These are phyloP conservation scores for Talaromyces atroroseus DNA, from an alignment of 2,329 filamentous ascomycete genomes.

Conservation along the genomic window DNA sequence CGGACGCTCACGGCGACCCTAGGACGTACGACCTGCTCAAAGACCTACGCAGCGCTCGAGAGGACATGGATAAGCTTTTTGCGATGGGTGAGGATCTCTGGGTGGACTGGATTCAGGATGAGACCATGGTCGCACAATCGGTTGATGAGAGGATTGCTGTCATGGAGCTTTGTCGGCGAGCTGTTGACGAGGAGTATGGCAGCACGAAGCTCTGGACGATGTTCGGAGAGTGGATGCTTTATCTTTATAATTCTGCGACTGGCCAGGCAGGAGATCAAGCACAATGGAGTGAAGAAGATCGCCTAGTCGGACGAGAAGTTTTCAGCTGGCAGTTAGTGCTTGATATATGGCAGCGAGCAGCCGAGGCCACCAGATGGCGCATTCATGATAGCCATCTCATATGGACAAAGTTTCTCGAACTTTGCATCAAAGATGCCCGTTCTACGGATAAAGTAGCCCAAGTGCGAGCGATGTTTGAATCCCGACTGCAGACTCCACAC, in stretches of 20 bases:
- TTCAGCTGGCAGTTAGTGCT: constrained; percentile 54
- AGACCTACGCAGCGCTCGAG: constrained; percentile 45
- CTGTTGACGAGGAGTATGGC: constrained; percentile 56
- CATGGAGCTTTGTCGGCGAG: constrained; percentile 55
- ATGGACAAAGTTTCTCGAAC: constrained; percentile 57
- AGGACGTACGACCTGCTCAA: constrained; percentile 42
- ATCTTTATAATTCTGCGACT: constrained; percentile 50
- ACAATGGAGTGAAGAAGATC: constrained; percentile 53
- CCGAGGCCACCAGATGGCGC: constrained; percentile 54
- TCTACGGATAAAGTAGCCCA: constrained; percentile 45
- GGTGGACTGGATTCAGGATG: constrained; percentile 59
- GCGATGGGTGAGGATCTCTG: constrained; percentile 59
- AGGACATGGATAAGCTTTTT: constrained; percentile 58
- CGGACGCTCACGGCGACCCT: constrained; percentile 41
- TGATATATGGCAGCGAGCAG: constrained; percentile 52
- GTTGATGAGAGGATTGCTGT: constrained; percentile 54
- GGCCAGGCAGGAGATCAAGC: constrained; percentile 31
- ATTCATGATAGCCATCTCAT: constrained; percentile 57
- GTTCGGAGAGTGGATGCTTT: constrained; percentile 57
- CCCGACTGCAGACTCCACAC: constrained; percentile 54
- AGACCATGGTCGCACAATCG: constrained; percentile 52
- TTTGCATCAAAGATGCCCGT: constrained; percentile 49
- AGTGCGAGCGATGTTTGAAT: constrained; percentile 48
- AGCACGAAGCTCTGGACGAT: constrained; percentile 58
- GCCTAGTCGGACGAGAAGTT: constrained; percentile 52